These are phyloP conservation scores for Plasmodium fragile DNA, from an alignment of 169 alveolate genomes.

Conservation along the genomic window DNA sequence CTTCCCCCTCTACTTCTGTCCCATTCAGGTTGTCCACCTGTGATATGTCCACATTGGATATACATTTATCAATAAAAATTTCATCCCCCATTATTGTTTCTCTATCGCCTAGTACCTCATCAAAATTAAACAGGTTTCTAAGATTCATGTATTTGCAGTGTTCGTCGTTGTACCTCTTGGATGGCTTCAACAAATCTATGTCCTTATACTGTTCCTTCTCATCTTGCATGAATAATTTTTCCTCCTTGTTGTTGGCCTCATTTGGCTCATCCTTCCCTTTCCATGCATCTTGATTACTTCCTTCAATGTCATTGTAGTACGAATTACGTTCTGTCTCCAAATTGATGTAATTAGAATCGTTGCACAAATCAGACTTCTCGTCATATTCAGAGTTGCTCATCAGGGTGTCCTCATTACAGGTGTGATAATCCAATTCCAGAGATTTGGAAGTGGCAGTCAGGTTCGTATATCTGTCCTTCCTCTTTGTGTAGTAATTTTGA, in stretches of 20 bases:
- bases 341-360: not conserved
- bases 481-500: not conserved
- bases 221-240: not conserved
- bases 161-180: not conserved
- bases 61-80: not conserved
- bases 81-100: constrained; percentile 9
- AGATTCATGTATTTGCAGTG: constrained; percentile 42
- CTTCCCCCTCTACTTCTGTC: not conserved
- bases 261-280: not conserved
- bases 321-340: not conserved
- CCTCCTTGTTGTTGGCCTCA: not conserved
- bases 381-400: not conserved
- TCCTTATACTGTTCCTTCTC: not conserved
- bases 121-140: constrained; percentile 46
- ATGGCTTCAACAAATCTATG: not conserved
- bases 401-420: constrained; percentile 18
- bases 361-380: not conserved
- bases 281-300: not conserved
- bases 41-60: not conserved
- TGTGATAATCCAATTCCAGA: not conserved
- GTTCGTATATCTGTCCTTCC: not conserved
- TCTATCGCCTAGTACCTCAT: not conserved
- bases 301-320: not conserved
- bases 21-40: not conserved
- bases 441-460: not conserved